Evolutionary conservation across 306 rosid species (phyloP).

Genomic region (Quercus cerris): DNA sequence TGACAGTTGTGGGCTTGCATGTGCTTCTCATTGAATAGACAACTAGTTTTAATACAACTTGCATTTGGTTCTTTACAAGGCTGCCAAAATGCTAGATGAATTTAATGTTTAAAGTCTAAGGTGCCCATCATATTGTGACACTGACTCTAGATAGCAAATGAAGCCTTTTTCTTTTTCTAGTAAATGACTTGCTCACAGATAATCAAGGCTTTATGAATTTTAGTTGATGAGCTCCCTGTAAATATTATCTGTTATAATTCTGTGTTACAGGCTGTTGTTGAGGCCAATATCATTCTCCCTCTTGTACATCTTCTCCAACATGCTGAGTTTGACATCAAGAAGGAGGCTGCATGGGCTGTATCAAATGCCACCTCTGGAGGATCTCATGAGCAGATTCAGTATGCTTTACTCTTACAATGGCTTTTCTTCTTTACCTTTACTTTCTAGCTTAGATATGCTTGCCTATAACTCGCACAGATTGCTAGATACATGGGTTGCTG

Average conservation of each 20-base stretch:
- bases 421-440: background rate
- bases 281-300: slow-evolving; percentile 49
- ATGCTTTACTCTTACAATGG: slow-evolving; percentile 18
- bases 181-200: background rate
- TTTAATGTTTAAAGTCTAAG: background rate
- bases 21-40: slow-evolving; percentile 1
- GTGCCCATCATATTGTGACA: background rate
- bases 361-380: slow-evolving; percentile 76
- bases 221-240: background rate
- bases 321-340: slow-evolving; percentile 69
- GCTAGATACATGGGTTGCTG: background rate
- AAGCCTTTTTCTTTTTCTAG: background rate
- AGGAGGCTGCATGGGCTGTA: slow-evolving; percentile 80
- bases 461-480: background rate
- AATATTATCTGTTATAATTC: background rate
- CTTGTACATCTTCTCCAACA: slow-evolving; percentile 58
- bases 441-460: background rate
- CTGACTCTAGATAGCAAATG: background rate
- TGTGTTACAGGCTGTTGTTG: slow-evolving; percentile 56
- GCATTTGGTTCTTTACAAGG: background rate
- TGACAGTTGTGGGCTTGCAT: background rate
- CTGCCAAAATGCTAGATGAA: background rate
- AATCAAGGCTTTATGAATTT: background rate
- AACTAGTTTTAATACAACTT: background rate
- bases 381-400: slow-evolving; percentile 67